Conservation (phyloP, 257 asterid species). For the Fraxinus excelsior region DNA sequence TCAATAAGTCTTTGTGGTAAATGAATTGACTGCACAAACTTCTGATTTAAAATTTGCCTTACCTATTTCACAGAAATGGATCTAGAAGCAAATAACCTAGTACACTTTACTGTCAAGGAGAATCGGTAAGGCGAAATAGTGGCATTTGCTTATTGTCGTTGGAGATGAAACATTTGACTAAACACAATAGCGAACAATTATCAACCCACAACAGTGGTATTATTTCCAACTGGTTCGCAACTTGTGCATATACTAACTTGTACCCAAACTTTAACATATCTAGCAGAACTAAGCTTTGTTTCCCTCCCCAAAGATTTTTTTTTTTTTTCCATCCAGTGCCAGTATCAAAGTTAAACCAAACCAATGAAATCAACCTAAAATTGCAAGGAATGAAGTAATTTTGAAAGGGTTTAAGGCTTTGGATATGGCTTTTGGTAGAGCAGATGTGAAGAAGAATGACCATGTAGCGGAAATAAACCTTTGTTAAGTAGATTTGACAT, state of each 20-base stretch:
- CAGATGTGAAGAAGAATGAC: not conserved
- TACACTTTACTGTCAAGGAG: not conserved
- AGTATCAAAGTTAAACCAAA: not conserved
- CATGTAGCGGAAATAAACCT: not conserved
- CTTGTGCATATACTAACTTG: not conserved
- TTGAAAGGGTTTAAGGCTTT: not conserved
- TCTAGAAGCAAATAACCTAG: not conserved
- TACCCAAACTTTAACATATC: not conserved
- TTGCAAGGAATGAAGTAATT: not conserved
- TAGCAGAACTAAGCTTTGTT: not conserved
- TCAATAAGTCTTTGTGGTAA: not conserved
- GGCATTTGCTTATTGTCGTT: not conserved
- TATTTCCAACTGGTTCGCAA: not conserved
- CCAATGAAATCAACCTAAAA: not conserved
- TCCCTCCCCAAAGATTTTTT: not conserved
- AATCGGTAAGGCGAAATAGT: not conserved
- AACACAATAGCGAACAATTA: not conserved
- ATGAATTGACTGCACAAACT: not conserved
- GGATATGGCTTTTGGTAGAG: not conserved
- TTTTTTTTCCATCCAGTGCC: not conserved
- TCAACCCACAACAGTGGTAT: not conserved
- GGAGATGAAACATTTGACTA: not conserved
- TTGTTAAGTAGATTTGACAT: not conserved
- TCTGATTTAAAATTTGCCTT: not conserved
- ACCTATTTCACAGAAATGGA: not conserved